These are phyloP conservation scores for Phanerochaete carnosa DNA, from an alignment of 768 basidiomycete species.

Conservation along the genomic window DNA sequence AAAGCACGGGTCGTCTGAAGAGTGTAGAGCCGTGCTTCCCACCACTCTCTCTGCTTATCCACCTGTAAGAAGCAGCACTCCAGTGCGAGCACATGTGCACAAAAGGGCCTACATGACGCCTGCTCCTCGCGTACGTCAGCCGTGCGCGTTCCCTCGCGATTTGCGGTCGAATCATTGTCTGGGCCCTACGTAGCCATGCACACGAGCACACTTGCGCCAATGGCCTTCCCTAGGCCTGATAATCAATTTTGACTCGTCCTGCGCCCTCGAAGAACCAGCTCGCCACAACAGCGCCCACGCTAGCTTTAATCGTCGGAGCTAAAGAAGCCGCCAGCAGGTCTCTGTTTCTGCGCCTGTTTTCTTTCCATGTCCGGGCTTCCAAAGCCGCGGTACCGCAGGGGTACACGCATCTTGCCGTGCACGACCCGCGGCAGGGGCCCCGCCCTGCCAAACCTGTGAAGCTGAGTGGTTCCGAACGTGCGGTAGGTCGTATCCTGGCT, in stretches of 20 bases:
- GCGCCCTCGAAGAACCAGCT: background rate
- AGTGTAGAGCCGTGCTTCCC: background rate
- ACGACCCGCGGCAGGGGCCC: slow-evolving; percentile 9
- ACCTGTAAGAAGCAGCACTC: background rate
- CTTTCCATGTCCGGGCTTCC: slow-evolving; percentile 7
- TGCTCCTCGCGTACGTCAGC: background rate
- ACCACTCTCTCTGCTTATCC: background rate
- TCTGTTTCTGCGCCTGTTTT: slow-evolving; percentile 11
- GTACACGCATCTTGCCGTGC: slow-evolving; percentile 11
- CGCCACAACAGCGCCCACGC: background rate
- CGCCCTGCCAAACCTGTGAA: slow-evolving; percentile 5
- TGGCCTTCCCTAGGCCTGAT: background rate
- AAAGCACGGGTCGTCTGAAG: slow-evolving; percentile 51
- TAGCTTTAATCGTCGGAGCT: slow-evolving; percentile 3
- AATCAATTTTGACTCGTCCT: slow-evolving; percentile 9
- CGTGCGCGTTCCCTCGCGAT: background rate
- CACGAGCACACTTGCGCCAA: background rate
- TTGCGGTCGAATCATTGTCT: slow-evolving; percentile 8
- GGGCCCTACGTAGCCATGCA: background rate
- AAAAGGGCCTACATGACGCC: background rate
- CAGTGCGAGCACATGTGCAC: background rate
- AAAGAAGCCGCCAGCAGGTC: background rate
- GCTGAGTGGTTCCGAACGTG: slow-evolving; percentile 4
- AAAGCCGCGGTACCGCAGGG: slow-evolving; percentile 9
- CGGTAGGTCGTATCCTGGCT: slow-evolving; percentile 1